phyloP scores from a whole-genome alignment of 1,284 basidiomycete genomes.

The Leccinum discolor region DNA sequence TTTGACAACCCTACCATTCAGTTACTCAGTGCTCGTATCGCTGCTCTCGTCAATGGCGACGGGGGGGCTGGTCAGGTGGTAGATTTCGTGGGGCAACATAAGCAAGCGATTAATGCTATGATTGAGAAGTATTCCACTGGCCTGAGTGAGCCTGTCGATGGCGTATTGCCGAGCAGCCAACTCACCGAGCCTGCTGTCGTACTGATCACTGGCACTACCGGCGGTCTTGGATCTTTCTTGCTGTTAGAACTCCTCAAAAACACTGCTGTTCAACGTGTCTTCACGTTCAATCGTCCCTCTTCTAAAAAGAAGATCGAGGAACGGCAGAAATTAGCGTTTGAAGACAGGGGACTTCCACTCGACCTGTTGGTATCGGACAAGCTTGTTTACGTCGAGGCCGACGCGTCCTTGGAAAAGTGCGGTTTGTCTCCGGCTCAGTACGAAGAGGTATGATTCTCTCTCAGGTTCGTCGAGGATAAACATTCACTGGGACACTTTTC shows the following conservation, averaged over 20 bases:
- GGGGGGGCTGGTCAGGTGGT: neutral
- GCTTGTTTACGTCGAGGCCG: slow-evolving; percentile 14
- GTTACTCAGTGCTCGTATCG: slow-evolving; percentile 9
- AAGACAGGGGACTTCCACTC: slow-evolving; percentile 7
- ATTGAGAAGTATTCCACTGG: slow-evolving; percentile 7
- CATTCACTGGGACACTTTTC: neutral
- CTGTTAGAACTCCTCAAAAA: slow-evolving; percentile 19
- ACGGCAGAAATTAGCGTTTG: slow-evolving; percentile 9
- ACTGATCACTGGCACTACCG: slow-evolving; percentile 34
- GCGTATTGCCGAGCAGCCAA: neutral
- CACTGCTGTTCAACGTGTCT: slow-evolving; percentile 18
- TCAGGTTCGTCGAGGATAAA: neutral
- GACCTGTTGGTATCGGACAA: slow-evolving; percentile 6
- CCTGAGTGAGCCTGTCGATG: neutral
- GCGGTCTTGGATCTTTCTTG: slow-evolving; percentile 28
- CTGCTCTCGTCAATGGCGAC: slow-evolving; percentile 2
- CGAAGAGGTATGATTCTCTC: no score
- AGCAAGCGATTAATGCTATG: slow-evolving; percentile 15
- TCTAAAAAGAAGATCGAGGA: slow-evolving; percentile 3
- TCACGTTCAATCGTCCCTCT: slow-evolving; percentile 24
- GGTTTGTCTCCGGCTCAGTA: neutral
- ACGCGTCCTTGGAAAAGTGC: slow-evolving; percentile 13
- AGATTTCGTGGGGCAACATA: neutral
- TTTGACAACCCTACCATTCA: slow-evolving; percentile 19
- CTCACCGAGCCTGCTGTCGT: slow-evolving; percentile 9